Conservation (phyloP, 192 early-diverging fungal species). For the Backusella macrospora region DNA sequence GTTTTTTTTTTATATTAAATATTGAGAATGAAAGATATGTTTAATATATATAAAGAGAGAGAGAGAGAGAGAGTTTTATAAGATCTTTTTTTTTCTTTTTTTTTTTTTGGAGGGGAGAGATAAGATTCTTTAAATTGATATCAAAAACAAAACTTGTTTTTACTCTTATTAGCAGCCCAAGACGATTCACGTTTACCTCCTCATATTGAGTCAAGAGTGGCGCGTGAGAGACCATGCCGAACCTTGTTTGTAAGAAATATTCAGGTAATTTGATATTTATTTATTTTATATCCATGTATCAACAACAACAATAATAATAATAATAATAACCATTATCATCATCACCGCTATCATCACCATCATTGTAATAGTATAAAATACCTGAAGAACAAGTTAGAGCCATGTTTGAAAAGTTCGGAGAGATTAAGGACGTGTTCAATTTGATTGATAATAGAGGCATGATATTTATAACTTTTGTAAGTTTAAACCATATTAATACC, state of each 20-base stretch:
- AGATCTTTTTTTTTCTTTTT: too few species aligned
- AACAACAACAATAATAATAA: not conserved
- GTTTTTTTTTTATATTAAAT: not conserved
- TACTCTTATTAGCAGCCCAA: not conserved
- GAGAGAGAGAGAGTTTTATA: not conserved
- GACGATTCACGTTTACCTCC: constrained; percentile 20
- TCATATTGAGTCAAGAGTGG: constrained; percentile 40
- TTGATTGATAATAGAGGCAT: constrained; percentile 59
- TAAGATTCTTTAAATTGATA: too few species aligned
- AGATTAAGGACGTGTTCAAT: constrained; percentile 60
- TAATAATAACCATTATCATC: not conserved
- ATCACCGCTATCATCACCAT: too few species aligned
- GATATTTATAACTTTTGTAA: constrained; percentile 64
- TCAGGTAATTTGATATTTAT: constrained; percentile 31
- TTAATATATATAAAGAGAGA: not conserved
- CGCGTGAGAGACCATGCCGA: constrained; percentile 45
- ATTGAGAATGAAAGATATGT: not conserved
- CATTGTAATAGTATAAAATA: constrained; percentile 40
- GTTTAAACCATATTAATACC: constrained; percentile 19
- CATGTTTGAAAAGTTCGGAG: constrained; percentile 54
- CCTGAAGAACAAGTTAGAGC: constrained; percentile 40
- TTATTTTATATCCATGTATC: too few species aligned
- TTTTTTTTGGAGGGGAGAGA: too few species aligned
- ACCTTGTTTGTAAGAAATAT: constrained; percentile 50
- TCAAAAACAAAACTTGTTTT: too few species aligned